Evolutionary conservation across 257 asterid species (phyloP).

Genomic region (Capsicum chinense): DNA sequence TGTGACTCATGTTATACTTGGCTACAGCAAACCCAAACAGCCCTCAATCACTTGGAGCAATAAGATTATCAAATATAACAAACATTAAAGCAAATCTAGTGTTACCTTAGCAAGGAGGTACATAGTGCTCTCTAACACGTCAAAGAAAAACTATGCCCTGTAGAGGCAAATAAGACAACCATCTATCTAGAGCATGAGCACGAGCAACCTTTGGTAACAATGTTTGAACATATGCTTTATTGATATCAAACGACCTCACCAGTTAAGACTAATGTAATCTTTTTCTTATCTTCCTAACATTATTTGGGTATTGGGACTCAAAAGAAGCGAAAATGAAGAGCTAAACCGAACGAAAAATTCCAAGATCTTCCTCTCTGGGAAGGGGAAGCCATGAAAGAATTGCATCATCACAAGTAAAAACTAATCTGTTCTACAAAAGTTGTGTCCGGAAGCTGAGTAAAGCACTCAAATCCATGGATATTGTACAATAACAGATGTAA

Average conservation of each 20-base stretch:
- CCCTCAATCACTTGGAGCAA: background rate
- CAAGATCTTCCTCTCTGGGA: background rate
- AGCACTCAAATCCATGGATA: background rate
- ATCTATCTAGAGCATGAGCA: background rate
- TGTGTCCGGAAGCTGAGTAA: background rate
- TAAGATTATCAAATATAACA: background rate
- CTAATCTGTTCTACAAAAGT: background rate
- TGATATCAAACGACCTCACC: background rate
- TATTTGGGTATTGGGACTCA: background rate
- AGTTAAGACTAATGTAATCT: background rate
- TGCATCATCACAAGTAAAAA: background rate
- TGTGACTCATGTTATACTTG: too few relatives aligned
- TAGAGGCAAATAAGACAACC: background rate
- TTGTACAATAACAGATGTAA: background rate
- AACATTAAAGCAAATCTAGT: background rate
- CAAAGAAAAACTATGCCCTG: background rate
- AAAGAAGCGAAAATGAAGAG: background rate
- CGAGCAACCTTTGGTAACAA: background rate
- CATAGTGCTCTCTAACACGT: background rate
- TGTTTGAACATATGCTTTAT: conserved; percentile 2
- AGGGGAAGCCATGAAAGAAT: background rate
- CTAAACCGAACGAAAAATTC: background rate
- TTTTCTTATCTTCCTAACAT: background rate
- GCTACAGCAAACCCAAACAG: background rate
- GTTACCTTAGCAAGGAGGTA: background rate